Evolutionary conservation across 2,329 filamentous ascomycete species (phyloP), one percentile per base, ranked within the genome.

Genomic region (Drechmeria coniospora): DNA sequence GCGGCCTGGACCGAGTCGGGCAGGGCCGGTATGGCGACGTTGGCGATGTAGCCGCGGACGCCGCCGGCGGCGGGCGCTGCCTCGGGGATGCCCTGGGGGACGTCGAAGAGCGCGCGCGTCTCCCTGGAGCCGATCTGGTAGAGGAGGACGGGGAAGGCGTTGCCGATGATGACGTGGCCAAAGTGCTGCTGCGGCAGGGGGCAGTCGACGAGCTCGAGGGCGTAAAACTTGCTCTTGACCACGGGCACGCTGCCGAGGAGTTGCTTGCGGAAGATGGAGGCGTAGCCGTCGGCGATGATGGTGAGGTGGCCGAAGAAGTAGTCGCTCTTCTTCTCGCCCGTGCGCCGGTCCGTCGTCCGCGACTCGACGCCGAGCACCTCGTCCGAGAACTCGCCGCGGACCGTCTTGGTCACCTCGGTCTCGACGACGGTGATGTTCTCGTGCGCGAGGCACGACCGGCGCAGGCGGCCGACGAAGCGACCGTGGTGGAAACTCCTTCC

Each of bases 121-220:
- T 95, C 90, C 56, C 79, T 86, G 4, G 82, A 79, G 46, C 90
- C 87, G 49, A 98, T 98, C 57, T 95, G 90, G 61, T 98, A 98
- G 32, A 98, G 69, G 15, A 98, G 73, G 19, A 93, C 73, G 1
- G 90, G 87, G 35, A 52, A 63, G 25, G 71, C 68, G 37, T 81
- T 69, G 42, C 77, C 77, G 36, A 98, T 79, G 30, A 94, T 64
- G 38, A 98, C 87, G 53, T 92, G 84, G 13, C 87, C 90, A 49
- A 82, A 81, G 36, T 74, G 61, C 2, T 74, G 70, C 28, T 68
- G 63, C 2, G 84, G 82, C 8, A 95, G 68, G 15, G 75, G 65
- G 31, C 80, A 82, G 51, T 95, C 86, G 46, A 90, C 80, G 36
- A 98, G 68, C 52, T 98, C 87, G 19, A 98, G 68, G 8, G 78